Percentiles rank a stretch among this genome's conserved stretches.
Conservation (phyloP, 163 green algal species). For the Coccomyxa subellipsoidea region DNA sequence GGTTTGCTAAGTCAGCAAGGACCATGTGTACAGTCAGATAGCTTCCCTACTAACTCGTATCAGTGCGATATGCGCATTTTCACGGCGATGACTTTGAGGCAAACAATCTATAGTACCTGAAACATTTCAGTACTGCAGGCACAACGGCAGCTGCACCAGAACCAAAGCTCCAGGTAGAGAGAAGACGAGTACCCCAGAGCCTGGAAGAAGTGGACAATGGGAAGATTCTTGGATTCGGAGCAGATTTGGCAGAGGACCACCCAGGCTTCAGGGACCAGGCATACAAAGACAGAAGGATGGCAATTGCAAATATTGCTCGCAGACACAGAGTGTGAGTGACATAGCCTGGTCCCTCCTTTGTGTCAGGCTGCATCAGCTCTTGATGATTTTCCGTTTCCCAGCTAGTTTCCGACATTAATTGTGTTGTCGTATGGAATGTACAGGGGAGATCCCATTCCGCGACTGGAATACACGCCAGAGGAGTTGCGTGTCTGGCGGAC, state of each 20-base stretch:
- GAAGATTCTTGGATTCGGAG: slow-evolving; percentile 79
- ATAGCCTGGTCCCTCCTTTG: too few species aligned
- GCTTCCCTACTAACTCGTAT: too few species aligned
- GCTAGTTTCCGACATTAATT: too few species aligned
- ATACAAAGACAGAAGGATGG: slow-evolving; percentile 75
- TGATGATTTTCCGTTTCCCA: too few species aligned
- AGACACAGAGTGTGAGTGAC: slow-evolving; percentile 61
- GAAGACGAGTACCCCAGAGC: slow-evolving; percentile 28
- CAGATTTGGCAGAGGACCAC: slow-evolving; percentile 79
- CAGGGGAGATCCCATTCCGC: slow-evolving; percentile 73
- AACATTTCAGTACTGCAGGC: background rate
- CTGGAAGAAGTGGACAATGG: slow-evolving; percentile 72
- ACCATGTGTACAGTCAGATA: background rate
- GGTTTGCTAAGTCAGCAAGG: too few species aligned
- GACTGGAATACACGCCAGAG: slow-evolving; percentile 70
- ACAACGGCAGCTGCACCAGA: background rate
- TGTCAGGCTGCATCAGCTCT: too few species aligned
- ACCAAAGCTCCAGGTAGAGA: background rate
- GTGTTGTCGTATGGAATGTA: background rate
- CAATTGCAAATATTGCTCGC: slow-evolving; percentile 69
- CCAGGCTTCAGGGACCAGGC: slow-evolving; percentile 71
- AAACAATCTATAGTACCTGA: background rate
- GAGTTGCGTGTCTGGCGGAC: slow-evolving; percentile 71
- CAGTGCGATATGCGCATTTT: background rate
- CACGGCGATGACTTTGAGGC: background rate